Base-by-base conservation (phyloP, 129 eudicot species). In the Artemisia argyi region DNA sequence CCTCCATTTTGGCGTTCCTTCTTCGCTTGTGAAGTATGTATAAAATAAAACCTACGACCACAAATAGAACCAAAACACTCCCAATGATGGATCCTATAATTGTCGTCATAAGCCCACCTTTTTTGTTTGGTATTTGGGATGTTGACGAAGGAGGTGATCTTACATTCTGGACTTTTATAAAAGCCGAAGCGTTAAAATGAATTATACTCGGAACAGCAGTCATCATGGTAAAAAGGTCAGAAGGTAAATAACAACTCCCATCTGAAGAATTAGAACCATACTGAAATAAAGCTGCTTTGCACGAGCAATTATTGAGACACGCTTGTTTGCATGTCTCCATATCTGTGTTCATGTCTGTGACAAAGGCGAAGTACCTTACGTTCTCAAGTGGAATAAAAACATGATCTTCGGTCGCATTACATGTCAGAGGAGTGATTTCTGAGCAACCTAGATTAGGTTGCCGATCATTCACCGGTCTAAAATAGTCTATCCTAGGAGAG, bases 281-380 rank as follows among this genome's bases (percentile, higher is more conserved):
- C 6, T 5, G 62, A 57, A 84, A 84, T 16, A 84, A 3, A 12
- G 82, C 80, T 48, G 81, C 88, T 76, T 68, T 67, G 73, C 88
- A 84, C 3, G 75, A 57, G 64, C 85, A 84, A 30, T 76, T 77
- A 16, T 62, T 51, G 61, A 80, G 59, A 46, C 88, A 80, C 16
- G 78, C 83, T 58, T 47, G 53, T 65, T 78, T 84, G 63, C 85
- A 84, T 17, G 69, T 47, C 42, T 81, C 83, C n/a, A 12, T 47
- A 65, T 71, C 24, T 68, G 54, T 35, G 9, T n/a, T 11, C 61
- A 26, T 10, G n/a, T 11, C 18, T 9, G 24, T 46, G 4, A 1
- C 50, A 16, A 49, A 54, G n/a, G 44, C 48, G 48, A 78, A 66
- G 54, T 71, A 75, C 2, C 28, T 32, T 15, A 55, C 22, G 3